These are phyloP conservation scores for Diaporthe sp. DNA, from an alignment of 2,329 filamentous ascomycete genomes.

Conservation along the genomic window DNA sequence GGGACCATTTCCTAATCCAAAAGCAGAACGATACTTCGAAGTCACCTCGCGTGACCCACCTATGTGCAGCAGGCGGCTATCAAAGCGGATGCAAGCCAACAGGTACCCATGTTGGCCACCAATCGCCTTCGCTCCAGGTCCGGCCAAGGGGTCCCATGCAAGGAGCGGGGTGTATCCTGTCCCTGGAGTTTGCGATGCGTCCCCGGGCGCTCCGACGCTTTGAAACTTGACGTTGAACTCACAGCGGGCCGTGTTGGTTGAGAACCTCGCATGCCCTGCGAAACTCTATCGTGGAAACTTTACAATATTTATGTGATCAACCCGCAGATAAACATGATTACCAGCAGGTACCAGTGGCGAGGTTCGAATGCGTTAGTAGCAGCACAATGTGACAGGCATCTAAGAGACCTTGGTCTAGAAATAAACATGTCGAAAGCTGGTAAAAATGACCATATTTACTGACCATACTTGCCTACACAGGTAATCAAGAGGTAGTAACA, in stretches of 20 bases:
- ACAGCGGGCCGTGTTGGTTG: not conserved
- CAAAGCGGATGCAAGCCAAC: not conserved
- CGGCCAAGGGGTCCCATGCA: not conserved
- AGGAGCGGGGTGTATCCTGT: not conserved
- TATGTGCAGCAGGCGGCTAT: not conserved
- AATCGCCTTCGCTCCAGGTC: not conserved
- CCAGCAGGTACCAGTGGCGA: no score
- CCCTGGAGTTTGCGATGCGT: not conserved
- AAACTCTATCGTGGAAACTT: not conserved
- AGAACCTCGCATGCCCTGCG: not conserved
- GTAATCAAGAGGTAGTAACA: no score
- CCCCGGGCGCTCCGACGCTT: not conserved
- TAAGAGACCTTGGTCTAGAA: no score
- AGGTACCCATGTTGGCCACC: not conserved
- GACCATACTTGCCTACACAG: no score
- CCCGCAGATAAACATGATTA: no score
- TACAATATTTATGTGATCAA: no score
- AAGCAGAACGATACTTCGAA: not conserved
- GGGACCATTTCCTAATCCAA: not conserved
- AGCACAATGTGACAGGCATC: no score
- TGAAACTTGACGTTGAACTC: not conserved
- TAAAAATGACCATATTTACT: no score
- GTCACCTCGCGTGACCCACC: not conserved
- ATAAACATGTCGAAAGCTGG: no score
- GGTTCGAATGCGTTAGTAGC: no score